phyloP scores from a whole-genome alignment of 169 alveolate genomes.

The Plasmodium gonderi region DNA sequence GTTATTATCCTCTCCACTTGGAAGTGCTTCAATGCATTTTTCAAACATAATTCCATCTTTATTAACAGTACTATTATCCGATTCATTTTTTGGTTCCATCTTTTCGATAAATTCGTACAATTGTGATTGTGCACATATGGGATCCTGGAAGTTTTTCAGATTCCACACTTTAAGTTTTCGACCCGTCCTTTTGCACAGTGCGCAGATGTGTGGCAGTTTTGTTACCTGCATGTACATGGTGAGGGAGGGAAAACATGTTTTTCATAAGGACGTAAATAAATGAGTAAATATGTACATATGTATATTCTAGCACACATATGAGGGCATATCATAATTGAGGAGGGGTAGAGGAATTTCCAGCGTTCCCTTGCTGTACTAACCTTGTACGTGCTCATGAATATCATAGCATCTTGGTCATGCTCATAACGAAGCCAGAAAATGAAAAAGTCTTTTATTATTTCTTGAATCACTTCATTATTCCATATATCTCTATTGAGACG shows the following conservation, averaged over 20 bases:
- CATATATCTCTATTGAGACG: slow-evolving; percentile 57
- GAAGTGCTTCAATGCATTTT: not conserved
- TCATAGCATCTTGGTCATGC: slow-evolving; percentile 36
- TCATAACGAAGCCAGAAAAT: slow-evolving; percentile 66
- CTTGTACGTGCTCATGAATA: slow-evolving; percentile 60
- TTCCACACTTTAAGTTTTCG: slow-evolving; percentile 75
- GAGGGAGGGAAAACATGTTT: not conserved
- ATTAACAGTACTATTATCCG: not conserved
- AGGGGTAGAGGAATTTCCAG: no score
- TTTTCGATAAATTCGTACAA: slow-evolving; percentile 56
- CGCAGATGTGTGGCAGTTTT: slow-evolving; percentile 59
- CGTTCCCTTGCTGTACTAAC: not conserved
- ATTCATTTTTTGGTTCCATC: slow-evolving; percentile 9
- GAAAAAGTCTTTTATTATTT: slow-evolving; percentile 45
- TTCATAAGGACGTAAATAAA: not conserved
- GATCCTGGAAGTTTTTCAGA: slow-evolving; percentile 45
- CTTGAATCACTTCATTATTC: slow-evolving; percentile 53
- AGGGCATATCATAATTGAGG: no score
- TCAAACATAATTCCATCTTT: not conserved
- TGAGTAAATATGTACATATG: not conserved
- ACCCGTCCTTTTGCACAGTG: slow-evolving; percentile 49
- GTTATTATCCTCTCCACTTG: not conserved
- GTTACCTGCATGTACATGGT: not conserved
- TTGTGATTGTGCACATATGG: slow-evolving; percentile 69
- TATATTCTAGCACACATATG: not conserved